phyloP scores from a whole-genome alignment of 75 land plant species.

The Isoetes taiwanensis region DNA sequence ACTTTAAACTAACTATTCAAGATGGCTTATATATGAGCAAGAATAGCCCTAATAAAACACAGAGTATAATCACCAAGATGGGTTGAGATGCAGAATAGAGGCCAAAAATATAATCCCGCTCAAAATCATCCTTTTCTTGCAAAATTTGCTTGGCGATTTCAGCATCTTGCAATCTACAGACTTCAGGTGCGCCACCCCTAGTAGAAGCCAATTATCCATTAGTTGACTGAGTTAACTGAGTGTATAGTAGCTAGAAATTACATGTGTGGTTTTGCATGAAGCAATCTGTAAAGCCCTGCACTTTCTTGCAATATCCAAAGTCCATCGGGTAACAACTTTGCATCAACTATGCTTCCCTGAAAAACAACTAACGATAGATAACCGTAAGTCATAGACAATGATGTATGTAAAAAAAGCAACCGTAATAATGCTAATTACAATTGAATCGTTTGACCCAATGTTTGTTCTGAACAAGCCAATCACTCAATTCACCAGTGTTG shows the following conservation, averaged over 20 bases:
- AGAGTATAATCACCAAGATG: background rate
- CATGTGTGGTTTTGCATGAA: slow-evolving; percentile 14
- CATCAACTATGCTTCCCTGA: slow-evolving; percentile 59
- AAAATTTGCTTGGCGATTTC: slow-evolving; percentile 59
- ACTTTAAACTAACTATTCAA: background rate
- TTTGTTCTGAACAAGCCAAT: no score
- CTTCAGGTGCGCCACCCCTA: slow-evolving; percentile 14
- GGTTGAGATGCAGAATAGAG: background rate
- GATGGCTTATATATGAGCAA: background rate
- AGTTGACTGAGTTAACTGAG: background rate
- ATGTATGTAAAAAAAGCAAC: no score
- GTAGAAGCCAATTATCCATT: background rate
- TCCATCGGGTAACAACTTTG: slow-evolving; percentile 35
- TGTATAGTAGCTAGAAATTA: no score
- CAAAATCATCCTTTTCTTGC: slow-evolving; percentile 44
- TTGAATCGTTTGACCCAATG: no score
- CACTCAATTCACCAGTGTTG: no score
- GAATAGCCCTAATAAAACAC: background rate
- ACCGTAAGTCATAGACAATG: no score
- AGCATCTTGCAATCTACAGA: slow-evolving; percentile 45
- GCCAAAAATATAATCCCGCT: slow-evolving; percentile 25
- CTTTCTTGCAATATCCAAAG: slow-evolving; percentile 61
- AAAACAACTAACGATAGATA: background rate
- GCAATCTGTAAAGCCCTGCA: slow-evolving; percentile 25
- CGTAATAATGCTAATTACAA: no score